Evolutionary conservation across 2,329 filamentous ascomycete genomes (phyloP), one percentile per base, ranked within the genome.

Genomic region (Cadophora malorum): DNA sequence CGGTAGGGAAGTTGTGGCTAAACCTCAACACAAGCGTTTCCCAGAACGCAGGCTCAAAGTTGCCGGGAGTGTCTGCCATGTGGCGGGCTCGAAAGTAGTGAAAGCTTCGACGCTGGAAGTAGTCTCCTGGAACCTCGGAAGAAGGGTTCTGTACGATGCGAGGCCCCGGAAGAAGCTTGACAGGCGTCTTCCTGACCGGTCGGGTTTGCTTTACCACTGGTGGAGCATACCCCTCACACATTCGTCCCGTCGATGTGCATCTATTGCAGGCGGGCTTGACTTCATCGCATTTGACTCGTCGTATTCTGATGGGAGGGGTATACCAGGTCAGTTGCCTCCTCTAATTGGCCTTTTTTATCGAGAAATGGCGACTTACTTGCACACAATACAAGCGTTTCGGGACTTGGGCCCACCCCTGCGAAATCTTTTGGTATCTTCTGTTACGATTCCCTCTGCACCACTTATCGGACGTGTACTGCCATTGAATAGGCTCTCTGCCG

Each of bases 21-120:
- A 69, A 62, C 33, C 69, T 67, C 4, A 72, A 50, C 5, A 69
- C 63, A 14, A 67, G 14, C 19, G 55, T 45, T 31, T 70, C 50
- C 70, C 69, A 72, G 35, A 72, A 70, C 12, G 68, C 55, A 4
- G 68, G 65, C 49, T 72, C 69, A 61, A 71, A 73, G 33, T 71
- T 70, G 2, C 71, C 71, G 2, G 71, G 58, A 21, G 73, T 65
- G n/a, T 67, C 62, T 5, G 61, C 52, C 23, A 72, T 66, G 9
- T 68, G 70, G 19, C 66, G 64, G 7, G 59, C 55, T 4, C 67
- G 64, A 14, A 74, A 74, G 59, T 71, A 74, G 61, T 73, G 60
- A 66, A 74, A 70, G n/a, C 69, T 65, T 28, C 71, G 70, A 16
- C 68, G 68, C 49, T 73, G 64, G 5, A 55, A 28, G 7, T 10